Evolutionary conservation across 2,329 filamentous ascomycete genomes (phyloP).

Genomic region (Alternaria incomplexa): DNA sequence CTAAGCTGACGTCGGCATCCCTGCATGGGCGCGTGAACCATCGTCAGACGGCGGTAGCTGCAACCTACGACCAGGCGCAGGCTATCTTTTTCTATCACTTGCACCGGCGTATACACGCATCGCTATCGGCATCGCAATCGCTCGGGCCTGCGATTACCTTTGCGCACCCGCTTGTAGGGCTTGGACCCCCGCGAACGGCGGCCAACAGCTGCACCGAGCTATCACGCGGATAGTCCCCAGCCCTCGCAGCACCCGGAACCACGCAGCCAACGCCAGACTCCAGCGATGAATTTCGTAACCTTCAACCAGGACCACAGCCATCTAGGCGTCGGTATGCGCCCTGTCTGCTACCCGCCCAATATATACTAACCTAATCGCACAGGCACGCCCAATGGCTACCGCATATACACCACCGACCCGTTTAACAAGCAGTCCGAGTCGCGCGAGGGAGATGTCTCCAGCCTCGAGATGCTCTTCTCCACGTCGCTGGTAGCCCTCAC

Average conservation of each 20-base stretch:
- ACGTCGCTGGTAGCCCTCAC: slow-evolving; percentile 95
- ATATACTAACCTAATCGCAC: slow-evolving; percentile 15
- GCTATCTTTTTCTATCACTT: neutral
- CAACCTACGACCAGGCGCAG: slow-evolving; percentile 6
- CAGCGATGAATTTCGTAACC: slow-evolving; percentile 90
- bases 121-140: slow-evolving; percentile 6
- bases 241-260: slow-evolving; percentile 5
- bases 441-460: slow-evolving; percentile 91
- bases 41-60: slow-evolving; percentile 14
- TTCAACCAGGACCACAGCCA: slow-evolving; percentile 99
- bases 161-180: slow-evolving; percentile 18
- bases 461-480: slow-evolving; percentile 98
- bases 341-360: too few relatives aligned
- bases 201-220: slow-evolving; percentile 30
- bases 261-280: slow-evolving; percentile 21
- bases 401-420: slow-evolving; percentile 95
- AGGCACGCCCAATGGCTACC: slow-evolving; percentile 93
- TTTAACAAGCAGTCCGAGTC: slow-evolving; percentile 95
- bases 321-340: slow-evolving; percentile 81
- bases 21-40: slow-evolving; percentile 21
- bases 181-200: slow-evolving; percentile 10
- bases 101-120: slow-evolving; percentile 14
- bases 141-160: neutral
- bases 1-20: slow-evolving; percentile 22
- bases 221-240: slow-evolving; percentile 11